Conservation (phyloP, 2,329 filamentous ascomycete genomes). For the Graphilbum ipis-grandicollis region DNA sequence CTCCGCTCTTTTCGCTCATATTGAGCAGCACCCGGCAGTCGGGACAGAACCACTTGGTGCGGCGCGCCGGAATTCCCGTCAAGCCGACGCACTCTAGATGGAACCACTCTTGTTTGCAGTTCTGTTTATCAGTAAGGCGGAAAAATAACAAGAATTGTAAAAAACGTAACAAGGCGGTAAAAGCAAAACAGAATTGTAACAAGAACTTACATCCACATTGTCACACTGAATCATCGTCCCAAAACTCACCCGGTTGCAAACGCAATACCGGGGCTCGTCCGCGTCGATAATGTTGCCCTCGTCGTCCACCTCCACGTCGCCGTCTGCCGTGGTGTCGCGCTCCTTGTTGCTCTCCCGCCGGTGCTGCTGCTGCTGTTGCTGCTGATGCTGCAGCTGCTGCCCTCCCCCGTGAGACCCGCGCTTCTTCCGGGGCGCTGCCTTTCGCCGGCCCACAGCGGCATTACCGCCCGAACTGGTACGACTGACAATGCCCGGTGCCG, state of each 20-base stretch:
- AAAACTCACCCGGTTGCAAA: slow-evolving; percentile 65
- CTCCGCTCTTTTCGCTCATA: slow-evolving; percentile 46
- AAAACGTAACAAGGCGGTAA: not conserved
- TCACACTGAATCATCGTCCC: slow-evolving; percentile 75
- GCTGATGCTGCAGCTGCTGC: slow-evolving; percentile 20
- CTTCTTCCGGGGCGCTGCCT: slow-evolving; percentile 52
- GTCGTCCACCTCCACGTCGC: slow-evolving; percentile 44
- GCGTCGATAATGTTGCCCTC: slow-evolving; percentile 57
- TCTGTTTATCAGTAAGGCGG: too few species aligned
- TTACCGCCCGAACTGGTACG: slow-evolving; percentile 41
- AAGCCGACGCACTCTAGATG: slow-evolving; percentile 64
- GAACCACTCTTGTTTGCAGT: slow-evolving; percentile 75
- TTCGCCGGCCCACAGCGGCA: slow-evolving; percentile 54
- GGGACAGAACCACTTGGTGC: slow-evolving; percentile 73
- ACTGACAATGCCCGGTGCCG: slow-evolving; percentile 55
- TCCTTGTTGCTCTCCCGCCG: slow-evolving; percentile 27
- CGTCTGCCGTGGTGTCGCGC: slow-evolving; percentile 24
- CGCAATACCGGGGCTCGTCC: slow-evolving; percentile 58
- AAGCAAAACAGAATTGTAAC: too few species aligned
- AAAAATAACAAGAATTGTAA: too few species aligned
- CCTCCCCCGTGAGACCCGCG: slow-evolving; percentile 16
- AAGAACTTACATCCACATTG: slow-evolving; percentile 56
- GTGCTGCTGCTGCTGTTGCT: slow-evolving; percentile 3
- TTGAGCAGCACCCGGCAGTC: slow-evolving; percentile 49
- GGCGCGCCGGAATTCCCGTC: slow-evolving; percentile 47